phyloP scores from a whole-genome alignment of 2,329 filamentous ascomycete genomes.

The Aspergillus fumigatiaffinis region DNA sequence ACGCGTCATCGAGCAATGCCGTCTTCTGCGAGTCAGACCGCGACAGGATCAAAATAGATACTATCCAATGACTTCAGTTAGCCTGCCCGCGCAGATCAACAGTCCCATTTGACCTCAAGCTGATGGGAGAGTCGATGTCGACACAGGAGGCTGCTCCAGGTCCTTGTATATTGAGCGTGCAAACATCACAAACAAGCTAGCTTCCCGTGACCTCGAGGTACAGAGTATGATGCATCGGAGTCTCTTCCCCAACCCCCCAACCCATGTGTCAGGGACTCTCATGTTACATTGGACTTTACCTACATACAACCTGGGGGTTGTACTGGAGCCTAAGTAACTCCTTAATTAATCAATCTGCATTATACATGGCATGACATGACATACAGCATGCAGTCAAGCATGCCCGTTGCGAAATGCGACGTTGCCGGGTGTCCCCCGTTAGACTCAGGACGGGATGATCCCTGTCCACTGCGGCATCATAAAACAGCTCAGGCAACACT shows the following conservation, averaged over 20 bases:
- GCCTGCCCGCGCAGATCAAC: neutral
- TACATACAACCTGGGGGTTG: neutral
- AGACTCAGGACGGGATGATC: constrained; percentile 5
- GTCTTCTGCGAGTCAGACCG: no score
- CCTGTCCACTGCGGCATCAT: constrained; percentile 14
- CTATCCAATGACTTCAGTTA: neutral
- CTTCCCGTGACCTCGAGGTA: neutral
- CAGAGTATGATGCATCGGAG: neutral
- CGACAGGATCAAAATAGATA: neutral
- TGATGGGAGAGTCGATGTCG: neutral
- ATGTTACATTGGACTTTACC: neutral
- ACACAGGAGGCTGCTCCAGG: neutral
- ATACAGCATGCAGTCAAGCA: neutral
- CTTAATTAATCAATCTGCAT: constrained; percentile 7
- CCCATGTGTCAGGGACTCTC: neutral
- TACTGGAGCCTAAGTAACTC: neutral
- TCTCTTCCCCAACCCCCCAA: neutral
- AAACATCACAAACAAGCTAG: constrained; percentile 7
- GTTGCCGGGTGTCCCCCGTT: constrained; percentile 3
- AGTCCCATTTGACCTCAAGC: neutral
- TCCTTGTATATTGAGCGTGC: neutral
- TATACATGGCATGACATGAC: constrained; percentile 1
- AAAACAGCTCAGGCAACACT: constrained; percentile 14
- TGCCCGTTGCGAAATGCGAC: constrained; percentile 4
- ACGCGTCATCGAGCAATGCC: neutral